A percentile compares a stretch with the other conserved stretches of the same genome.
Evolutionary conservation across 1,139 yeast species (phyloP).

Genomic region (Yamadazyma dushanensis): DNA sequence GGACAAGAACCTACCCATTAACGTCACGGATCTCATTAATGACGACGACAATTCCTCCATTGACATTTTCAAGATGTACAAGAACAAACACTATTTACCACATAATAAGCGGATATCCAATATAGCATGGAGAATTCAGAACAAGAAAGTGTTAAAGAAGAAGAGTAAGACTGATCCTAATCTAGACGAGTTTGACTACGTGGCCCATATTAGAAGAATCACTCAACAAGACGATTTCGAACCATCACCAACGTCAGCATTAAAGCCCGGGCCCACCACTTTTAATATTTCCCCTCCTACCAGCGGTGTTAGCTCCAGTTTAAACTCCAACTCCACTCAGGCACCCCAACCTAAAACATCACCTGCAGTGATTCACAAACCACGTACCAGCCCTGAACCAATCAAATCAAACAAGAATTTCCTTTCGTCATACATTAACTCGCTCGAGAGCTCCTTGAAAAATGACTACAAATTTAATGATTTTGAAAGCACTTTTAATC

Average conservation of each 20-base stretch:
- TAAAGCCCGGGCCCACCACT: too few species aligned
- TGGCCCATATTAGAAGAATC: constrained; percentile 46
- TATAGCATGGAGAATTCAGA: constrained; percentile 50
- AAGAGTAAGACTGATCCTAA: constrained; percentile 22
- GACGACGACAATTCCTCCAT: constrained; percentile 33
- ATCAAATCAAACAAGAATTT: constrained; percentile 22
- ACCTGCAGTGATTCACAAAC: background rate
- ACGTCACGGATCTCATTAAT: constrained; percentile 13
- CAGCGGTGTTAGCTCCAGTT: constrained; percentile 2
- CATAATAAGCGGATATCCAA: constrained; percentile 45
- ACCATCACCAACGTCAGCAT: constrained; percentile 6
- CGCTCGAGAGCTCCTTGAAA: constrained; percentile 38
- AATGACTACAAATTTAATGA: constrained; percentile 21
- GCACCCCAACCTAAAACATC: background rate
- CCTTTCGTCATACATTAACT: constrained; percentile 40
- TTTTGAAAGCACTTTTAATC: constrained; percentile 5
- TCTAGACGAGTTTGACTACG: constrained; percentile 48
- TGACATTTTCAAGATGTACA: constrained; percentile 43
- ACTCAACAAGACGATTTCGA: constrained; percentile 38
- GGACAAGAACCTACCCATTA: constrained; percentile 15
- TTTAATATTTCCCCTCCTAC: constrained; percentile 2
- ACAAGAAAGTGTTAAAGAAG: constrained; percentile 26
- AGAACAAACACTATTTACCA: constrained; percentile 42
- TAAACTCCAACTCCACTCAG: constrained; percentile 2
- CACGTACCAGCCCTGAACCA: constrained; percentile 8